Conservation (phyloP, 305 asterid species). For the Fraxinus paxiana region DNA sequence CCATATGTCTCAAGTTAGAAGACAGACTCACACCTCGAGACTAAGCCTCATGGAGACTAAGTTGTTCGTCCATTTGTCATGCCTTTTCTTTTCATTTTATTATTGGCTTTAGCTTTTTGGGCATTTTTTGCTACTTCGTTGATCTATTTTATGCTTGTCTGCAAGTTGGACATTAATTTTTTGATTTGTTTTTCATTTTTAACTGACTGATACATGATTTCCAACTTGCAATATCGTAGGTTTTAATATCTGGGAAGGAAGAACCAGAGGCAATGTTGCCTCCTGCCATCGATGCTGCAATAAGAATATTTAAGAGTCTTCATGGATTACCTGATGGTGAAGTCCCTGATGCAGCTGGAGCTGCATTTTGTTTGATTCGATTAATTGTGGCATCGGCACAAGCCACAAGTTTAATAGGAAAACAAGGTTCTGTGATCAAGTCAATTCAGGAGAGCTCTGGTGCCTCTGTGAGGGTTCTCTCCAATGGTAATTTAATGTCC, state of each 20-base stretch:
- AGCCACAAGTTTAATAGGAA: slow-evolving; percentile 54
- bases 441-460: slow-evolving; percentile 70
- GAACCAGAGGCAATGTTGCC: slow-evolving; percentile 59
- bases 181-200: slow-evolving; percentile 6
- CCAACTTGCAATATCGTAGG: slow-evolving; percentile 42
- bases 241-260: slow-evolving; percentile 83
- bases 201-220: slow-evolving; percentile 8
- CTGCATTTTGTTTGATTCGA: slow-evolving; percentile 26
- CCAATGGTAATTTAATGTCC: slow-evolving; percentile 46
- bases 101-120: background rate
- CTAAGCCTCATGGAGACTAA: background rate
- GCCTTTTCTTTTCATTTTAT: background rate
- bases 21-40: background rate
- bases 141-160: background rate
- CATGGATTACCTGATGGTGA: slow-evolving; percentile 33
- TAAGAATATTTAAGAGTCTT: slow-evolving; percentile 37
- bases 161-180: background rate
- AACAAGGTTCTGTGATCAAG: slow-evolving; percentile 73
- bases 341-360: slow-evolving; percentile 25
- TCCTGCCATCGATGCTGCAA: slow-evolving; percentile 44
- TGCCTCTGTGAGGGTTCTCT: slow-evolving; percentile 67
- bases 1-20: background rate
- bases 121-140: background rate
- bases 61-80: background rate
- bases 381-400: slow-evolving; percentile 32